Percentiles rank a stretch among this genome's conserved stretches.
Conservation (phyloP, 2,329 filamentous ascomycete species). For the Colletotrichum tropicicola region DNA sequence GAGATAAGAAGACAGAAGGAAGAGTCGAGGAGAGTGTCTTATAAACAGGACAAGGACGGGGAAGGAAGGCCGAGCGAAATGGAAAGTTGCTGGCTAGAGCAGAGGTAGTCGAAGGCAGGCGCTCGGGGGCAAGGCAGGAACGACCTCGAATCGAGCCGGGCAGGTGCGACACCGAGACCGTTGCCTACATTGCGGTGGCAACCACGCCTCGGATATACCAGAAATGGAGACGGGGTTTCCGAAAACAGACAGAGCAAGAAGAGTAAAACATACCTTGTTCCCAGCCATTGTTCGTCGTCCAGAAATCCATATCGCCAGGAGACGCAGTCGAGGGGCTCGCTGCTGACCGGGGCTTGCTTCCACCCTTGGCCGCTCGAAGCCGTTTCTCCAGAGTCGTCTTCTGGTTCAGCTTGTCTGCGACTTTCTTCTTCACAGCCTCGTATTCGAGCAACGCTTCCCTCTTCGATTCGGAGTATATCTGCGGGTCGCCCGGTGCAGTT, state of each 20-base stretch:
- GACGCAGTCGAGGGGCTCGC: neutral
- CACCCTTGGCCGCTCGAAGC: neutral
- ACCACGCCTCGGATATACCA: no score
- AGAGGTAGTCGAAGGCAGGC: no score
- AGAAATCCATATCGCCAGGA: neutral
- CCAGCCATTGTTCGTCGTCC: conserved; percentile 1
- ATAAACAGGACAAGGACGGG: no score
- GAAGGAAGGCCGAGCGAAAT: no score
- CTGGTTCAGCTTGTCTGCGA: conserved; percentile 6
- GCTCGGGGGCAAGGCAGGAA: no score
- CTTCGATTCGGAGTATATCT: neutral
- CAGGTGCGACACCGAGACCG: no score
- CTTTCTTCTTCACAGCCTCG: neutral
- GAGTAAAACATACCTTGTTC: conserved; percentile 5
- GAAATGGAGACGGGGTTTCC: neutral
- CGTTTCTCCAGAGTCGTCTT: conserved; percentile 16
- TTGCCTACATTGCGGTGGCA: neutral
- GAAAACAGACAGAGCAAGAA: neutral
- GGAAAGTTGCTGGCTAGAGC: no score
- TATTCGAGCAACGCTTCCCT: neutral
- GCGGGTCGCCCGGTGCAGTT: neutral
- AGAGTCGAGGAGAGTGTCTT: neutral
- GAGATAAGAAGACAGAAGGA: neutral
- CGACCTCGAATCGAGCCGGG: no score
- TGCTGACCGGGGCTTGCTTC: neutral